Percentiles rank a stretch among this genome's conserved stretches.
phyloP scores from a whole-genome alignment of 129 eudicot genomes.

The Cynara cardunculus region DNA sequence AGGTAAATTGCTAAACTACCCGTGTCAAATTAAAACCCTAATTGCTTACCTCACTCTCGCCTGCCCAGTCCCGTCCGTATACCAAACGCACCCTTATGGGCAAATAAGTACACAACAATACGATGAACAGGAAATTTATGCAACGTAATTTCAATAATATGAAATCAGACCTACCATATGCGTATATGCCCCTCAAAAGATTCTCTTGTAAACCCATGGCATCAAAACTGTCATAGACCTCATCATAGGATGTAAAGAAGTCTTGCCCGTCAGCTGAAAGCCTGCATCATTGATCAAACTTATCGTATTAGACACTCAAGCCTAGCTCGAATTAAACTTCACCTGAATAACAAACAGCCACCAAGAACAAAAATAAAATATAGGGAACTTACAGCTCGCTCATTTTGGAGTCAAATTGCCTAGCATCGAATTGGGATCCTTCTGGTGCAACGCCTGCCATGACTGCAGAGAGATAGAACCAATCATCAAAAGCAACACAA shows the following conservation, averaged over 20 bases:
- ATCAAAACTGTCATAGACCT: constrained; percentile 71
- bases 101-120: too few relatives aligned
- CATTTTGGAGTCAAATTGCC: constrained; percentile 65
- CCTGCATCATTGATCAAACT: constrained; percentile 26
- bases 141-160: neutral
- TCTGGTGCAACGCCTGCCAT: constrained; percentile 81
- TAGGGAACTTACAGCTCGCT: constrained; percentile 50
- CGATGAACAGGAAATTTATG: neutral
- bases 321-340: neutral
- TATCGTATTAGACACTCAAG: neutral
- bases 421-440: constrained; percentile 63
- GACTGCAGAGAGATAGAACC: constrained; percentile 29
- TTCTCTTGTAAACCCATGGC: constrained; percentile 77
- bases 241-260: constrained; percentile 70
- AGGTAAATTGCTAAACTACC: neutral
- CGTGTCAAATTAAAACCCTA: neutral
- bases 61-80: too few relatives aligned
- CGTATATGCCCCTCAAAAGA: constrained; percentile 84
- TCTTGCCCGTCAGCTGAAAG: constrained; percentile 61
- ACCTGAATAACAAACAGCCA: neutral
- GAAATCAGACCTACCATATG: constrained; percentile 48
- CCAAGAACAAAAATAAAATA: neutral
- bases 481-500: neutral
- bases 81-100: too few relatives aligned
- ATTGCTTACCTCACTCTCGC: too few relatives aligned